A percentile compares a stretch with the other conserved stretches of the same genome.
Evolutionary conservation across 176 grass and related monocot genomes (phyloP).

Genomic region (Themeda triandra): DNA sequence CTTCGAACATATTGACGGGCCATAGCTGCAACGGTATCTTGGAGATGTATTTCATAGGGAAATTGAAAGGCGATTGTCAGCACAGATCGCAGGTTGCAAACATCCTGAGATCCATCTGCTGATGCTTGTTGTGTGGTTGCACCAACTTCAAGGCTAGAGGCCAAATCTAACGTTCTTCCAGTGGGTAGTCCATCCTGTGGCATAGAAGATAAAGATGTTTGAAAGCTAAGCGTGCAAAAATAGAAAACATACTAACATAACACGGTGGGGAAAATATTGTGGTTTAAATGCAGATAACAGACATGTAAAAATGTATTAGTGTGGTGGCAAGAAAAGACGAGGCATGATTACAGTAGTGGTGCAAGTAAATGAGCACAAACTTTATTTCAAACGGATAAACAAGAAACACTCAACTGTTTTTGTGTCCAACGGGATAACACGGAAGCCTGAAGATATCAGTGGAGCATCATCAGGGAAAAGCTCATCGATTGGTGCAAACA

Average conservation of each 20-base stretch:
- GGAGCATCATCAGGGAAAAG: constrained; percentile 96
- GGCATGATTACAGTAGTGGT: not conserved
- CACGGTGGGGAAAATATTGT: not conserved
- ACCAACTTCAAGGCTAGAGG: constrained; percentile 90
- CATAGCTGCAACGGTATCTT: constrained; percentile 83
- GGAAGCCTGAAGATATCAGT: constrained; percentile 85
- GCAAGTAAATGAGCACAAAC: not conserved
- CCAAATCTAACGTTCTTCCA: constrained; percentile 86
- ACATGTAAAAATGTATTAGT: not conserved
- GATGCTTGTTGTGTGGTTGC: constrained; percentile 41
- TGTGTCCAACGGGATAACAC: constrained; percentile 81
- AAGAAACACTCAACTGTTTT: constrained; percentile 70
- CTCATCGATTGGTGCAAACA: constrained; percentile 94
- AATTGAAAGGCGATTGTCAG: constrained; percentile 97
- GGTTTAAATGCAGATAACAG: not conserved
- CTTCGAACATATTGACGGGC: constrained; percentile 90
- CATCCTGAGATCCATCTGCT: constrained; percentile 34
- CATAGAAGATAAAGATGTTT: constrained; percentile 22
- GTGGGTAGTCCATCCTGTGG: constrained; percentile 58
- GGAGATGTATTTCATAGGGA: constrained; percentile 83
- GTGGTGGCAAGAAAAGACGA: not conserved
- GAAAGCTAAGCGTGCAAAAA: constrained; percentile 9
- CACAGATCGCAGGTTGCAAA: constrained; percentile 72
- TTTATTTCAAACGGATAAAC: not conserved
- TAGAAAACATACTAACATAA: not conserved